These are phyloP conservation scores for Malbranchea zuffiana DNA, from an alignment of 2,329 filamentous ascomycete species.

Conservation along the genomic window DNA sequence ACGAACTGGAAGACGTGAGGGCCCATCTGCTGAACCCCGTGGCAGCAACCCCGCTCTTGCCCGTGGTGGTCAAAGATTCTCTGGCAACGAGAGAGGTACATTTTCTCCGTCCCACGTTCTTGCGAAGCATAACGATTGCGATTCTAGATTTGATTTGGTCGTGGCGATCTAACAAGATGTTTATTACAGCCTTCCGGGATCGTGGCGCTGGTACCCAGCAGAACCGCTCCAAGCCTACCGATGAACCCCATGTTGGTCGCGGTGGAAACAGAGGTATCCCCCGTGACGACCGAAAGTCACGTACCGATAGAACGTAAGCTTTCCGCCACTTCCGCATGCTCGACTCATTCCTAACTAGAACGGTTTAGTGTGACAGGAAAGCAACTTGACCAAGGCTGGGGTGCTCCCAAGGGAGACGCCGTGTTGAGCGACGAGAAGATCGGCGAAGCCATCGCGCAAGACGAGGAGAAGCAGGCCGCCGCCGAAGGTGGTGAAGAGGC, in stretches of 20 bases:
- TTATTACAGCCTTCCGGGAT: conserved; percentile 68
- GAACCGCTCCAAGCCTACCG: conserved; percentile 72
- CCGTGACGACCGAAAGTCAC: conserved; percentile 54
- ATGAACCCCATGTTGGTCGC: conserved; percentile 48
- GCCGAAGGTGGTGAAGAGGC: conserved; percentile 38
- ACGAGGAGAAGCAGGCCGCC: conserved; percentile 64
- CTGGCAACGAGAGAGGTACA: conserved; percentile 82
- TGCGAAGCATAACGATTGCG: too few relatives aligned
- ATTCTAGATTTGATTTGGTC: too few relatives aligned
- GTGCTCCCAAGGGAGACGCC: conserved; percentile 65
- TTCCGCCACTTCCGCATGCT: conserved; percentile 15
- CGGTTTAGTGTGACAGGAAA: conserved; percentile 33
- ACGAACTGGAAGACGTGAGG: conserved; percentile 78
- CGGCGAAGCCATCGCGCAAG: conserved; percentile 76
- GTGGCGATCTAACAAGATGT: too few relatives aligned
- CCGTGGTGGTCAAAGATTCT: conserved; percentile 44
- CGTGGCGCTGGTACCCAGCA: conserved; percentile 66
- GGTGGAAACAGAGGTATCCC: conserved; percentile 41
- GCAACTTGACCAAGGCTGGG: conserved; percentile 71
- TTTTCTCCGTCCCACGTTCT: conserved; percentile 22
- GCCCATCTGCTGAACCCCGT: conserved; percentile 26
- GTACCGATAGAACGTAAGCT: conserved; percentile 49
- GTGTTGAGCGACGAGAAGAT: conserved; percentile 87
- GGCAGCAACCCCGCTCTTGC: conserved; percentile 22
- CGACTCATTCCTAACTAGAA: conserved; percentile 13